phyloP scores from a whole-genome alignment of 257 asterid species.

The Ballota nigra region DNA sequence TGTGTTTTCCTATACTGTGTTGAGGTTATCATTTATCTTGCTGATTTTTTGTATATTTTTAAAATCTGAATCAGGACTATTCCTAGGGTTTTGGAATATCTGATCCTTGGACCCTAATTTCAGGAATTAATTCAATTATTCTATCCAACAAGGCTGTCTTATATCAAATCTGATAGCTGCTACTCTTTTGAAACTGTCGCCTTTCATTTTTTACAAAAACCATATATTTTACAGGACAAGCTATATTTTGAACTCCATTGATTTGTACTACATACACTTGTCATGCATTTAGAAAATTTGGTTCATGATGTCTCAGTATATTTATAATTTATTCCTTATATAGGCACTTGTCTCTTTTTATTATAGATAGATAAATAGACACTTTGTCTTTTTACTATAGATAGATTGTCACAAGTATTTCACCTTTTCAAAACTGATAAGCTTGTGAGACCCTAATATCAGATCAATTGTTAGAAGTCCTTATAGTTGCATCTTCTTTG shows the following conservation, averaged over 20 bases:
- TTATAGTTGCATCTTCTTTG: constrained; percentile 10
- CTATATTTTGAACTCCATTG: neutral
- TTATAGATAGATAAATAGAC: neutral
- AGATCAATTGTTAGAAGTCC: constrained; percentile 14
- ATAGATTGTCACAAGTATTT: neutral
- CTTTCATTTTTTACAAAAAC: neutral
- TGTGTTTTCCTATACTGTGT: neutral
- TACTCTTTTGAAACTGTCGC: neutral
- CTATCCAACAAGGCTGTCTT: neutral
- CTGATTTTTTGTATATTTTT: neutral
- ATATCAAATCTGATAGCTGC: constrained; percentile 3
- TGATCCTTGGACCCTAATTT: neutral
- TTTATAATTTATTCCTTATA: constrained; percentile 1
- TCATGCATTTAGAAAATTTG: constrained; percentile 2
- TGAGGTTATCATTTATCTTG: neutral
- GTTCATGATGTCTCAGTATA: neutral
- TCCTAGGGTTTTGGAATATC: neutral
- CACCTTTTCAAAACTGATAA: neutral
- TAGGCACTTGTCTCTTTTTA: neutral
- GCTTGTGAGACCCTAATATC: constrained; percentile 2
- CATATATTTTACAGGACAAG: neutral
- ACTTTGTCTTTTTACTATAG: neutral
- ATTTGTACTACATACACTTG: neutral
- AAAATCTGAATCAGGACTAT: neutral
- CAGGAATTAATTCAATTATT: neutral